Evolutionary conservation across 2,329 filamentous ascomycete genomes (phyloP), one percentile per base, ranked within the genome.

Genomic region (Sordariomycetes sp.): DNA sequence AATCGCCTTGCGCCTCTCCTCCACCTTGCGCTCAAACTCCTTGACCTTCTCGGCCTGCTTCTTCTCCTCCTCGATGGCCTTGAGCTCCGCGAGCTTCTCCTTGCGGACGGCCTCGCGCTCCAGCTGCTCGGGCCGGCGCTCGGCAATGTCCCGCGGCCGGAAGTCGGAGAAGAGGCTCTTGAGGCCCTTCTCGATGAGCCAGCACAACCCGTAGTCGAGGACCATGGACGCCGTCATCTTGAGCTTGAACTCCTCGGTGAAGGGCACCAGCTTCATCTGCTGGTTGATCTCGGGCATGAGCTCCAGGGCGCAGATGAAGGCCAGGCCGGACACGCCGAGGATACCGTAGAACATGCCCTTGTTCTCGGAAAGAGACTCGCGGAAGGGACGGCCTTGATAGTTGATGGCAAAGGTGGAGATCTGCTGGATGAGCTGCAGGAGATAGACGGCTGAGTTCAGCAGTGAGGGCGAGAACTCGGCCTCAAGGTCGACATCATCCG

Each of bases 331-430:
- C 12, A 95, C 90, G 43, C 83, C 82, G 26, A 98, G 66, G 36
- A 98, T 86, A 39, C 92, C 92, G 70, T 84, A 98, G 67, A 92
- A 98, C 92, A 98, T 98, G 56, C 86, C 87, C 58, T 79, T 83
- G 69, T 98, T 98, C 64, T 95, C 92, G 5, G 83, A 81, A 45
- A 98, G 86, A 16, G 83, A 84, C 63, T 98, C 92, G 39, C 92
- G 85, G 82, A 98, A 98, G 10, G 92, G 92, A 8, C 92, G 83
- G 39, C 92, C 92, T 61, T 98, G 92, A 68, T 98, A 98, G 69
- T 98, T 98, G 69, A 98, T 94, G 40, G 92, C 88, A 51, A 98
- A 98, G 4, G 92, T 98, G 17, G 88, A 95, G 53, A 98, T 94
- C 60, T 98, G 92, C 61, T 98, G 92, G 58, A 98, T 96, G 33